phyloP scores from a whole-genome alignment of 2,329 filamentous ascomycete species.

The Penicillium olsonii region DNA sequence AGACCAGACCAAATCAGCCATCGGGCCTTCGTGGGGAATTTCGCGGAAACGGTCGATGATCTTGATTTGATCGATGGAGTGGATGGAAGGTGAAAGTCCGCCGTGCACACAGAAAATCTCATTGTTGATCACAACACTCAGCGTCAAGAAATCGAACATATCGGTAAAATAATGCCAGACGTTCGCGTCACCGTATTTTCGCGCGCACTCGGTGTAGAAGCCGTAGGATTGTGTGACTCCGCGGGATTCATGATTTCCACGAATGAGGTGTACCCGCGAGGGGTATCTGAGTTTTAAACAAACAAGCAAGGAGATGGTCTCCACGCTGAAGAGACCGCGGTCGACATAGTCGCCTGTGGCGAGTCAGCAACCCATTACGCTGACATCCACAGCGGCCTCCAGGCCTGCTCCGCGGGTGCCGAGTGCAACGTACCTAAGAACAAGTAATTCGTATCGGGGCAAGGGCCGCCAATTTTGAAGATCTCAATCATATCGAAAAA shows the following conservation, averaged over 20 bases:
- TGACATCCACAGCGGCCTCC: not conserved
- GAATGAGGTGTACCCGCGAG: slow-evolving; percentile 90
- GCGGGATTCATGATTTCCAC: slow-evolving; percentile 95
- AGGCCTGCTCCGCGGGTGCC: not conserved
- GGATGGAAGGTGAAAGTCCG: slow-evolving; percentile 84
- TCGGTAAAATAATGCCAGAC: slow-evolving; percentile 99
- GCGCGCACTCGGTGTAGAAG: slow-evolving; percentile 96
- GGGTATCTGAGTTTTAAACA: slow-evolving; percentile 97
- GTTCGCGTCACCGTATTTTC: slow-evolving; percentile 97
- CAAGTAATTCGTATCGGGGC: slow-evolving; percentile 96
- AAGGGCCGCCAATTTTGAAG: slow-evolving; percentile 96
- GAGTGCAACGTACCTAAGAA: slow-evolving; percentile 72
- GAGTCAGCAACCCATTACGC: slow-evolving; percentile 9
- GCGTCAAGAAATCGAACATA: slow-evolving; percentile 98
- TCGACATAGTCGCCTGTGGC: slow-evolving; percentile 91
- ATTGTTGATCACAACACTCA: slow-evolving; percentile 97
- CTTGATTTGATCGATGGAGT: slow-evolving; percentile 99
- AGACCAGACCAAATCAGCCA: slow-evolving; percentile 99
- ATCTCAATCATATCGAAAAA: slow-evolving; percentile 99
- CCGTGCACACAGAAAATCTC: slow-evolving; percentile 99
- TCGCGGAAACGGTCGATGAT: slow-evolving; percentile 99
- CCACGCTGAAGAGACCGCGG: slow-evolving; percentile 96
- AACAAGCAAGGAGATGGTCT: slow-evolving; percentile 96
- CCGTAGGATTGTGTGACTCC: slow-evolving; percentile 98
- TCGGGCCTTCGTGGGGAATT: slow-evolving; percentile 96